These are phyloP conservation scores for Mucor mucedo DNA, from an alignment of 371 early-diverging fungal species.

Conservation along the genomic window DNA sequence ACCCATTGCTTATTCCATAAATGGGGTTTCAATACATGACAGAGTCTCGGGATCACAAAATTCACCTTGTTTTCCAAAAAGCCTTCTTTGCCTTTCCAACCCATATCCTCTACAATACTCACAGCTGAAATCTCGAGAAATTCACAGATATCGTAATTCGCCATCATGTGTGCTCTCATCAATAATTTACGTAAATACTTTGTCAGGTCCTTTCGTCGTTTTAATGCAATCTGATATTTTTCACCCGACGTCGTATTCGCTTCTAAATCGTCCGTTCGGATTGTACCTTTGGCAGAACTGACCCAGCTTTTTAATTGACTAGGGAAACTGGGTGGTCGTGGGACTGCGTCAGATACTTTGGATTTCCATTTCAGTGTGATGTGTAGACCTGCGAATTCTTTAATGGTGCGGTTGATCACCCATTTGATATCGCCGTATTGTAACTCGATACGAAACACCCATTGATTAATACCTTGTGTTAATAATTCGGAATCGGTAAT, in stretches of 20 bases:
- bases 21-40: slow-evolving; percentile 37
- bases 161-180: slow-evolving; percentile 59
- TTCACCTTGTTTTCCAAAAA: slow-evolving; percentile 66
- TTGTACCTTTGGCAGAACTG: slow-evolving; percentile 39
- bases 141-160: slow-evolving; percentile 75
- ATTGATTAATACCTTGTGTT: slow-evolving; percentile 47
- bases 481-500: slow-evolving; percentile 60
- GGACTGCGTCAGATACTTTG: slow-evolving; percentile 32
- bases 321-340: slow-evolving; percentile 50
- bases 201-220: slow-evolving; percentile 70
- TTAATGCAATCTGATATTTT: slow-evolving; percentile 43
- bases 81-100: slow-evolving; percentile 89
- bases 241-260: slow-evolving; percentile 28
- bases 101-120: slow-evolving; percentile 76
- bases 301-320: slow-evolving; percentile 50
- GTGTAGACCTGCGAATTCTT: slow-evolving; percentile 75
- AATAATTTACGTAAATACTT: slow-evolving; percentile 65
- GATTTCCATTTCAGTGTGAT: slow-evolving; percentile 60
- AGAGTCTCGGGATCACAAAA: slow-evolving; percentile 47
- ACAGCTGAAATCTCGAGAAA: slow-evolving; percentile 80
- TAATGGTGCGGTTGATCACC: slow-evolving; percentile 70
- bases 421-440: slow-evolving; percentile 84
- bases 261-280: slow-evolving; percentile 21
- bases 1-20: slow-evolving; percentile 77
- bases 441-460: slow-evolving; percentile 74